Conservation (phyloP, 495 filamentous ascomycete species). For the Aspergillus cristatus region DNA sequence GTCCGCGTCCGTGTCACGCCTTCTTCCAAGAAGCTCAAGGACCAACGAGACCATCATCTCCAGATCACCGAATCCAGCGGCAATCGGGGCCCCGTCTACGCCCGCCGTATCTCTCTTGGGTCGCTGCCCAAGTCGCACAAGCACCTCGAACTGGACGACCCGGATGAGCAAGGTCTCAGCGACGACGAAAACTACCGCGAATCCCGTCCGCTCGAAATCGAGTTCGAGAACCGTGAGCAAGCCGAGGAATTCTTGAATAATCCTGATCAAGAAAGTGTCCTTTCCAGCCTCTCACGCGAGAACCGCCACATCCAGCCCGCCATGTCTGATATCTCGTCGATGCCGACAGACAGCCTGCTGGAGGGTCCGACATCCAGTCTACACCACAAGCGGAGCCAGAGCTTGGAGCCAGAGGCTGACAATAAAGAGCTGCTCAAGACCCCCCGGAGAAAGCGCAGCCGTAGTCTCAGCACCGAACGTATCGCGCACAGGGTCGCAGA, state of each 20-base stretch:
- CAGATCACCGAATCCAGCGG: constrained; percentile 71
- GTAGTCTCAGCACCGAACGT: constrained; percentile 66
- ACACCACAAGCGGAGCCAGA: constrained; percentile 49
- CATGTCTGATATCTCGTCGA: constrained; percentile 78
- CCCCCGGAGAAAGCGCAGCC: constrained; percentile 53
- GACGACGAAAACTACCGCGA: constrained; percentile 68
- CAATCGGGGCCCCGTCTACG: constrained; percentile 55
- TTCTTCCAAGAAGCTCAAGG: constrained; percentile 48
- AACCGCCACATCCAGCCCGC: constrained; percentile 47
- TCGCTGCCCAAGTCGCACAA: constrained; percentile 47
- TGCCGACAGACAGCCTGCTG: constrained; percentile 84
- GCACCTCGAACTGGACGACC: constrained; percentile 30
- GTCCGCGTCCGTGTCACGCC: constrained; percentile 93
- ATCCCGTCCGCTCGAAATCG: constrained; percentile 74
- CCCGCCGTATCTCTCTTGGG: constrained; percentile 51
- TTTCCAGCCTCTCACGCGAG: constrained; percentile 51
- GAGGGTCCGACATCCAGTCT: constrained; percentile 50
- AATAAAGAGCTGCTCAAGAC: constrained; percentile 51
- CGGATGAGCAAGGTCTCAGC: constrained; percentile 47
- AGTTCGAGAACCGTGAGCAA: constrained; percentile 52
- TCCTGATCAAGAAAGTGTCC: constrained; percentile 43
- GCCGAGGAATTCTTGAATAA: no score
- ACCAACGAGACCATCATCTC: constrained; percentile 61
- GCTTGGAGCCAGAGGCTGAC: constrained; percentile 36
- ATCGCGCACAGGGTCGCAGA: constrained; percentile 63